A percentile compares a stretch with the other conserved stretches of the same genome.
These are phyloP conservation scores for Didymella sp. DNA, from an alignment of 2,329 filamentous ascomycete species.

Conservation along the genomic window DNA sequence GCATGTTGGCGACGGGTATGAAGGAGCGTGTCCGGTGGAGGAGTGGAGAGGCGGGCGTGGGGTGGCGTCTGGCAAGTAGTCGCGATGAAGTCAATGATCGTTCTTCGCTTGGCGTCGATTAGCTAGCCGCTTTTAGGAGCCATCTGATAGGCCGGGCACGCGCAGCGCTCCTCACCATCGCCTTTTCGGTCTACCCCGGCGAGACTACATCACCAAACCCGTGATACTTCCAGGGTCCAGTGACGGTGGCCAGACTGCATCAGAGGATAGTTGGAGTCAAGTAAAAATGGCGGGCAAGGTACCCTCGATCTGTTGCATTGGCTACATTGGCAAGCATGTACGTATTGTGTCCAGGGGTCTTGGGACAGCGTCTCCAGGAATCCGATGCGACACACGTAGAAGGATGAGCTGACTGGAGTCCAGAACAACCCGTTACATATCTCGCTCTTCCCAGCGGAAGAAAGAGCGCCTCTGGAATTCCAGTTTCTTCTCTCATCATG, in stretches of 20 bases:
- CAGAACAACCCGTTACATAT: constrained; percentile 97
- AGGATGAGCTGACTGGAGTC: neutral
- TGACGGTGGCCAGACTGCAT: neutral
- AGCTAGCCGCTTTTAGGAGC: constrained; percentile 35
- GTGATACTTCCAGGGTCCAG: constrained; percentile 10
- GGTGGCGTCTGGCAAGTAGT: constrained; percentile 43
- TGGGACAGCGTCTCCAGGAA: neutral
- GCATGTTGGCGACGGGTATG: constrained; percentile 53
- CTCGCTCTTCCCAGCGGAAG: constrained; percentile 79
- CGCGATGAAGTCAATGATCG: constrained; percentile 44
- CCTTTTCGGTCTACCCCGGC: constrained; percentile 36
- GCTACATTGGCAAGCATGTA: constrained; percentile 84
- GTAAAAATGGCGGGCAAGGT: constrained; percentile 55
- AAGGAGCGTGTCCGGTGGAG: constrained; percentile 42
- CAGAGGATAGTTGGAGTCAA: neutral
- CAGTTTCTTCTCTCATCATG: constrained; percentile 89
- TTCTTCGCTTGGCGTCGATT: constrained; percentile 32
- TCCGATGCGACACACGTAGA: neutral
- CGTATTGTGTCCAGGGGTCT: neutral
- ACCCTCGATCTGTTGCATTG: constrained; percentile 88
- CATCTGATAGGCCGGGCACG: constrained; percentile 42
- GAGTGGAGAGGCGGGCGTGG: constrained; percentile 49
- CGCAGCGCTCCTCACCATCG: constrained; percentile 29
- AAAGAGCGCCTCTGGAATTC: constrained; percentile 83
- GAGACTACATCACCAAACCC: constrained; percentile 23